Base-by-base conservation (phyloP, 2,329 filamentous ascomycete species). In the Diaporthe sp. region DNA sequence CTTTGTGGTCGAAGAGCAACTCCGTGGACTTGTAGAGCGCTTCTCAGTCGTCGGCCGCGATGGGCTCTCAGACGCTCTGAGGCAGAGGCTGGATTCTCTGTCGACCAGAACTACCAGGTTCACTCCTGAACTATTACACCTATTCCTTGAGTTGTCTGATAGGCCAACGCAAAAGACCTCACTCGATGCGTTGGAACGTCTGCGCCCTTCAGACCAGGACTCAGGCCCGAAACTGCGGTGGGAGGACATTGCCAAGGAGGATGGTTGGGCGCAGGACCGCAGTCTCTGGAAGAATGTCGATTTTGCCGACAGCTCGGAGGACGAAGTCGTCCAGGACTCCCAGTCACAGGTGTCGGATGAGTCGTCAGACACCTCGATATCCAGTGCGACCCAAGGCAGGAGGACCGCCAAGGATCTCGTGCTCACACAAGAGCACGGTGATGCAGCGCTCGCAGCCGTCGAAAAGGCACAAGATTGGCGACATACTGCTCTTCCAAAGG, bases 81-180 rank as follows among this genome's bases (percentile, higher is more conserved):
- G 88, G 15, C 81, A 84, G 44, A 82, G 84, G 19, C 79, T 82
- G 7, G 77, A 78, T 0, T 76, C 78, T 6, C 72, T 82, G 13
- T 76, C 79, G 42, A 61, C 74, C 17, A 75, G 81, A 70, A 86
- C 84, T 49, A 88, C 88, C 58, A 92, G 92, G 83, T 96, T 91
- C 90, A 91, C 92, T 8, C 95, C 96, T 0, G 97, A 98, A 79
- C 88, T 94, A 19, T 86, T 98, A 19, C 92, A 94, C 68, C 84
- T 98, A 0, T 85, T 98, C 15, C 86, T 98, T 10, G 91, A 95
- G 76, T 90, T 98, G 0, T 96, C 96, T 1, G 93, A 98, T 79
- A 90, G 92, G 72, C 96, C 97, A 3, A 90, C 92, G 0, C 89
- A 92, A 71, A 93, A 95, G 71, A 91, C 94, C 0, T 90, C 87